phyloP scores from a whole-genome alignment of 169 alveolate species.

The Ichthyophthirius multifiliis region DNA sequence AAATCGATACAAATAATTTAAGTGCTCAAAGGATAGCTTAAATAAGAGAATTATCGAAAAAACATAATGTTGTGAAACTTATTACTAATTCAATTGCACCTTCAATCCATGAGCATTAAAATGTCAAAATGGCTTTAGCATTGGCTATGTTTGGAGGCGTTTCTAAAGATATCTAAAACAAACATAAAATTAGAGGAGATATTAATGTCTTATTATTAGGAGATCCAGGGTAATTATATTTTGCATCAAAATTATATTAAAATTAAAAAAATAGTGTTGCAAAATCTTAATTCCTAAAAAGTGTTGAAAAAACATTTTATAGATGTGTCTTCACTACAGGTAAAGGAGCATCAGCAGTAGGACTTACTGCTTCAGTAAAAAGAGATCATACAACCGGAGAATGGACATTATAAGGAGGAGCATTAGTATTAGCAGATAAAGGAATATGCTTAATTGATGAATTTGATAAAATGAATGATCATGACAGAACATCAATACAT shows the following conservation, averaged over 20 bases:
- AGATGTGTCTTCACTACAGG: constrained; percentile 98
- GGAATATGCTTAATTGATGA: constrained; percentile 99
- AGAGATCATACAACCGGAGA: constrained; percentile 97
- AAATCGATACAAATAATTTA: constrained; percentile 85
- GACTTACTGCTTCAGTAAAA: constrained; percentile 96
- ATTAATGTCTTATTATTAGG: constrained; percentile 91
- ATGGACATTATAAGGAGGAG: constrained; percentile 99
- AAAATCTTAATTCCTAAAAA: constrained; percentile 98
- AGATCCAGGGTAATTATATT: constrained; percentile 32
- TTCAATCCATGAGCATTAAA: constrained; percentile 96
- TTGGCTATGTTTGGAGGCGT: constrained; percentile 95
- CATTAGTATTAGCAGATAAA: constrained; percentile 94
- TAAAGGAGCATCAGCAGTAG: constrained; percentile 99
- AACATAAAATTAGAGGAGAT: constrained; percentile 97
- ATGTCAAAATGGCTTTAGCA: constrained; percentile 91
- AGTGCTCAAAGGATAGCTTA: constrained; percentile 93
- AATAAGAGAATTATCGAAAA: constrained; percentile 89
- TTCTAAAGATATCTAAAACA: constrained; percentile 91
- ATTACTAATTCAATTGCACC: constrained; percentile 97
- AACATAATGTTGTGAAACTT: constrained; percentile 93
- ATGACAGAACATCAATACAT: constrained; percentile 98
- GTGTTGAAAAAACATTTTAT: constrained; percentile 96
- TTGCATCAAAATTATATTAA: no score
- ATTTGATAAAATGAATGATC: constrained; percentile 99
- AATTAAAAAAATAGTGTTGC: constrained; percentile 85